Evolutionary conservation across 257 asterid species (phyloP), one percentile per base, ranked within the genome.

Genomic region (Salvia splendens): DNA sequence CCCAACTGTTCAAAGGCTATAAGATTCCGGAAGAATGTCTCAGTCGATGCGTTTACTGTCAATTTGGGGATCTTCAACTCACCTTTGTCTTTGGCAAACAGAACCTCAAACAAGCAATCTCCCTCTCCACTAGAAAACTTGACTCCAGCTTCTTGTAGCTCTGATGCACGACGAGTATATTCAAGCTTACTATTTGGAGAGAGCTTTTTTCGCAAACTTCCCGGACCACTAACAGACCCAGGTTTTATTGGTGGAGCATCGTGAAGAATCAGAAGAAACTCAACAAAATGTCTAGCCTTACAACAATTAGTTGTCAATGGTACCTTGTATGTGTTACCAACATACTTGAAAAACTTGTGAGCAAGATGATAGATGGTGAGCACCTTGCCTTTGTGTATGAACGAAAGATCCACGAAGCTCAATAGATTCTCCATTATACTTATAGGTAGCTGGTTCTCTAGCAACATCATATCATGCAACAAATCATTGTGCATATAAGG

Each of bases 391-490:
- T 41, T 54, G 17, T 70, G 30, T 47, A 70, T 24, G 46, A 50
- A 32, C 0, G 75, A 49, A 5, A 12, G 30, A n/a, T 50, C 75
- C 20, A 61, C 75, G 42, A 49, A 61, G 9, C 12, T n/a, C 53
- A 70, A 3, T 2, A 70, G 56, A n/a, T 45, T 67, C 24, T 61
- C 40, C 42, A 57, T 42, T 40, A 61, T 45, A 12, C 66, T 52
- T 53, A 78, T 24, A 4, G 79, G 82, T 5, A 78, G 74, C 28
- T 78, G 82, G 52, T 78, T 78, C 55, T 78, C 82, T 4, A 70
- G 50, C 48, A 78, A 53, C 12, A 73, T 32, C 38, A 69, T 41
- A 58, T 78, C 79, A 32, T 69, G 79, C 53, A 64, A 11, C 65
- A 78, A 24, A 69, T 78, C 76, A 46, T 46, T 61, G 15, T 45